These are phyloP conservation scores for Anethum foeniculum DNA, from an alignment of 140 eudicot genomes.

Conservation along the genomic window DNA sequence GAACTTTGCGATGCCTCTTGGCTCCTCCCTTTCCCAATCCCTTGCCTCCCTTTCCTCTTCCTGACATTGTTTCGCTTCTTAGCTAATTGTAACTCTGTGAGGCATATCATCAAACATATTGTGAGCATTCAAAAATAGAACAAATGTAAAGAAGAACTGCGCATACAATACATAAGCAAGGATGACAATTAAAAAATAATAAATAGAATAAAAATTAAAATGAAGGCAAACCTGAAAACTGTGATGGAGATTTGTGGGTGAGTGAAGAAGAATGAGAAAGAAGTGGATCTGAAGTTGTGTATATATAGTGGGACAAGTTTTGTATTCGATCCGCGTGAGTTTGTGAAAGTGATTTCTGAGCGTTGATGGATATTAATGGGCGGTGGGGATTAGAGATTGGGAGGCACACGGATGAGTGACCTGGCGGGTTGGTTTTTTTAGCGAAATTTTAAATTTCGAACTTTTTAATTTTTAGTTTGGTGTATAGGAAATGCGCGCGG, in stretches of 20 bases:
- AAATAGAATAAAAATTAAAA: no score
- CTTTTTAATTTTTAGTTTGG: neutral
- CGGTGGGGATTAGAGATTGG: neutral
- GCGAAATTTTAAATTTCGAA: neutral
- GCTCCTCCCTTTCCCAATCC: constrained; percentile 15
- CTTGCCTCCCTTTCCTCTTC: constrained; percentile 13
- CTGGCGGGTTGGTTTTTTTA: neutral
- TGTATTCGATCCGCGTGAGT: neutral
- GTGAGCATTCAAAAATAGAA: neutral
- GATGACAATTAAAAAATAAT: no score
- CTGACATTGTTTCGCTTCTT: neutral
- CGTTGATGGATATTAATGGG: neutral
- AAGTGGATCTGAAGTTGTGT: neutral
- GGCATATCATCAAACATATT: neutral
- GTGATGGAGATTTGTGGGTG: neutral
- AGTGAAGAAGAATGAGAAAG: neutral
- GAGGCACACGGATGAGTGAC: neutral
- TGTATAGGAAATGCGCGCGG: neutral
- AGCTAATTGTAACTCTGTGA: neutral
- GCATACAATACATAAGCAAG: no score
- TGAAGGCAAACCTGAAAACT: neutral
- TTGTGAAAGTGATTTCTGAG: neutral
- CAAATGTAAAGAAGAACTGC: neutral
- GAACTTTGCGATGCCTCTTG: neutral
- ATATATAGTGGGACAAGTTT: neutral